Conservation (phyloP, 2,329 filamentous ascomycete genomes). For the Trichoderma citrinoviride region DNA sequence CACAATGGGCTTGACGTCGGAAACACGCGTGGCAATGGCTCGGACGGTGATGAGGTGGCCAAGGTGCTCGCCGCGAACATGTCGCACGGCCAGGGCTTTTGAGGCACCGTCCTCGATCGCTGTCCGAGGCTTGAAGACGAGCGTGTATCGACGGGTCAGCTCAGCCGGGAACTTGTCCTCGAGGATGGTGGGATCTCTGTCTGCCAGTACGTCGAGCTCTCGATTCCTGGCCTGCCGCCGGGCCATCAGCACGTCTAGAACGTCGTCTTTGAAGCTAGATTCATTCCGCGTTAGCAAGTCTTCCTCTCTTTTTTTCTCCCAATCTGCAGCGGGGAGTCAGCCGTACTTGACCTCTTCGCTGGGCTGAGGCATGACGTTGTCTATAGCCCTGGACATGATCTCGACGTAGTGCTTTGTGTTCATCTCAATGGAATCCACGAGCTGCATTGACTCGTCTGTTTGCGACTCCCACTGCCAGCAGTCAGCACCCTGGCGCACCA, state of each 20-base stretch:
- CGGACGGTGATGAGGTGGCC: conserved; percentile 91
- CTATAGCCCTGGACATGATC: conserved; percentile 81
- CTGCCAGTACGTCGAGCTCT: conserved; percentile 64
- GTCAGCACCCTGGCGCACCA: background rate
- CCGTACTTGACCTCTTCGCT: conserved; percentile 72
- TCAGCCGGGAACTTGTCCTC: conserved; percentile 86
- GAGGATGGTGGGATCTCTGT: conserved; percentile 62
- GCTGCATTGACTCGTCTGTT: conserved; percentile 63
- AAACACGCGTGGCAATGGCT: conserved; percentile 91
- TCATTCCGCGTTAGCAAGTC: background rate
- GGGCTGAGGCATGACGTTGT: conserved; percentile 78
- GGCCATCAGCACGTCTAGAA: conserved; percentile 93
- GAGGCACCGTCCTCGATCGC: conserved; percentile 61
- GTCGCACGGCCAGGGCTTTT: conserved; percentile 79
- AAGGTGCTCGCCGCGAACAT: conserved; percentile 89
- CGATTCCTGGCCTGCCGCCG: conserved; percentile 85
- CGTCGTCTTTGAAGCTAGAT: conserved; percentile 90
- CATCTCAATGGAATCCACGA: conserved; percentile 80
- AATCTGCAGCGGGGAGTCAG: background rate
- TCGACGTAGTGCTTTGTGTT: conserved; percentile 97
- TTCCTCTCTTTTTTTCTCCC: background rate
- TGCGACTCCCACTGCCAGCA: conserved; percentile 68
- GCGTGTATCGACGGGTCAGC: conserved; percentile 87
- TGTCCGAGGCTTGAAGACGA: conserved; percentile 93
- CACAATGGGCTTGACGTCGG: conserved; percentile 96